Evolutionary conservation across 371 early-diverging fungal species (phyloP), one percentile per base, ranked within the genome.

Genomic region (Syncephalastrum racemosum): DNA sequence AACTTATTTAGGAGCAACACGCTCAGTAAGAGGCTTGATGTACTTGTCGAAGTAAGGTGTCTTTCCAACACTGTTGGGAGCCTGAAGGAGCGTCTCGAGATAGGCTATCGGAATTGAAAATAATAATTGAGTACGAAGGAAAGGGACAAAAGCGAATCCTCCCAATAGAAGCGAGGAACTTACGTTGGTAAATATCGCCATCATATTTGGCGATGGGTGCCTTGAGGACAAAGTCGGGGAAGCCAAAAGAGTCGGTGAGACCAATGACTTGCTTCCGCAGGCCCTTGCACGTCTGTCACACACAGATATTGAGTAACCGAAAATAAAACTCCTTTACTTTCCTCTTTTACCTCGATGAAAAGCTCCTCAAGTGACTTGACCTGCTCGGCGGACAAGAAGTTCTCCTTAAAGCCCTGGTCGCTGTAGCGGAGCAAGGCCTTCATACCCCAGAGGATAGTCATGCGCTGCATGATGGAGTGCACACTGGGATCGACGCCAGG

Each of bases 171-270:
- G 52, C 42, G 10, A 19, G 4, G 20, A 16, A 19, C 58, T 68
- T 68, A 76, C 76, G 54, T 45, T 68, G 57, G 63, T 88, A 88
- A 22, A 84, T 85, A 56, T 83, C 67, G 16, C 88, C 88, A 56
- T 86, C 84, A 22, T 79, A 77, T 36, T 74, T 74, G 23, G 81
- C 88, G 62, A 88, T 83, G 4, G 86, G 86, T 13, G 84, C 83
- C 69, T 85, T 86, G 49, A 86, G 53, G 19, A 88, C 63, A 63
- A 82, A 88, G 59, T 88, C 88, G 15, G 88, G 86, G 45, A 79
- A 72, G 2, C 73, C 81, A 58, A 80, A 85, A 2, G 79, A 81
- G 60, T 88, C 88, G 8, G 81, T 73, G 7, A 86, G 66, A 3
- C 86, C 84, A 55, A 89, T 75, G 2, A 78, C 85, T 56, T 85